Base-by-base conservation (phyloP, 2,329 filamentous ascomycete species). In the Daldinia sp. region DNA sequence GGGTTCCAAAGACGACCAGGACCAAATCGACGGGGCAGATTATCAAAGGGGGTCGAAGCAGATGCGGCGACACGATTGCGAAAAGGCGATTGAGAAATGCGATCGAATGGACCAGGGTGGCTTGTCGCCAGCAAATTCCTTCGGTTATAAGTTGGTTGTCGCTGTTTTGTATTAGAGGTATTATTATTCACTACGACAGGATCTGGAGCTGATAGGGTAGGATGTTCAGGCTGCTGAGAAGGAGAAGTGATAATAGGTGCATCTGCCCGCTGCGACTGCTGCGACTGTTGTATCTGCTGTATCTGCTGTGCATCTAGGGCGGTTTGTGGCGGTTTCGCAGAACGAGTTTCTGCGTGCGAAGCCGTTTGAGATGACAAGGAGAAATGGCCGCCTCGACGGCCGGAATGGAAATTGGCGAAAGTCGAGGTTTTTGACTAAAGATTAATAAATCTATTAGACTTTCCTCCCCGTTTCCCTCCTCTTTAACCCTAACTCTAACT, bases 1-100 rank as follows among this genome's bases (percentile, higher is more conserved):
- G 85, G 85, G 70, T 87, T 87, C 85, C 85, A 87, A 67, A 87
- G 82, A 32, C 84, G 83, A 45, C 81, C 80, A 19, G 82, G 53
- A 27, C 68, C 78, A 27, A 80, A 76, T 27, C 77, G 79, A 53
- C 76, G 78, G 48, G 78, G 73, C 23, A 78, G 77, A 29, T 68
- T 75, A 23, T 73, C 72, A 17, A 68, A 57, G 6, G 66, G 59
- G 25, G 71, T 64, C 35, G 70, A 65, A 15, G 69, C 59, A 45
- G 21, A 25, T 41, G 74, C 73, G 50, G 74, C 73, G 29, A 77
- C 75, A 66, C 76, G 79, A 65, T 71, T 81, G 64, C 80, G 81
- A 69, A 85, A 84, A 67, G 82, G 78, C 37, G 78, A 75, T 51
- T 76, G 76, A 35, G 72, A 68, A 50, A 68, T 62, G 51, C 61